phyloP scores from a whole-genome alignment of 148 eudicot genomes.

The Hydrangea macrophylla region DNA sequence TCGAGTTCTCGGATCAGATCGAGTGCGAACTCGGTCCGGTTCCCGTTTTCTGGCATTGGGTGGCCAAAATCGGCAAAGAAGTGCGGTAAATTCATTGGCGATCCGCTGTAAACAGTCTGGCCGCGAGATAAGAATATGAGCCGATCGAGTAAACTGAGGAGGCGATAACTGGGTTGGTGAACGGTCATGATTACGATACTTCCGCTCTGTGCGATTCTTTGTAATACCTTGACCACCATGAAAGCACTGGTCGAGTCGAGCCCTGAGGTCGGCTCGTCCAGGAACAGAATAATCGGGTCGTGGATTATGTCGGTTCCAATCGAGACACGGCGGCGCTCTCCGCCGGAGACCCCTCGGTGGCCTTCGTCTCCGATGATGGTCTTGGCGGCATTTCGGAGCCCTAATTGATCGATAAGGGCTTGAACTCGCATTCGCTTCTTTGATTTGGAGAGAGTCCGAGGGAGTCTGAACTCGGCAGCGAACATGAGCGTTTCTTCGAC shows the following conservation, averaged over 20 bases:
- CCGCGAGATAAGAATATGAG: slow-evolving; percentile 70
- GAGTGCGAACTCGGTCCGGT: slow-evolving; percentile 72
- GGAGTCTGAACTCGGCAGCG: slow-evolving; percentile 79
- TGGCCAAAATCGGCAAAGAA: slow-evolving; percentile 68
- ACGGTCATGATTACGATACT: slow-evolving; percentile 82
- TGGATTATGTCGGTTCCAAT: slow-evolving; percentile 87
- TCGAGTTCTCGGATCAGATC: slow-evolving; percentile 81
- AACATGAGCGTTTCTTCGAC: slow-evolving; percentile 85
- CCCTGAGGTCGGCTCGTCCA: slow-evolving; percentile 92
- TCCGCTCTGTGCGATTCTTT: slow-evolving; percentile 80
- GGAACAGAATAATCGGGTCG: slow-evolving; percentile 75
- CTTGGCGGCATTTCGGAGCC: slow-evolving; percentile 70
- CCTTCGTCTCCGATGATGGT: slow-evolving; percentile 93
- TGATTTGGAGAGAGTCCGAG: slow-evolving; percentile 55
- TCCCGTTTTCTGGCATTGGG: slow-evolving; percentile 79
- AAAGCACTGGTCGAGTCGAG: slow-evolving; percentile 83
- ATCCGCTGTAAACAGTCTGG: slow-evolving; percentile 70
- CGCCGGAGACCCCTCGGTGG: slow-evolving; percentile 93
- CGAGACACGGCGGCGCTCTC: slow-evolving; percentile 77
- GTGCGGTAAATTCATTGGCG: slow-evolving; percentile 43
- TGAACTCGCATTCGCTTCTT: slow-evolving; percentile 70
- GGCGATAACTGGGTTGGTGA: slow-evolving; percentile 83
- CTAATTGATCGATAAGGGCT: slow-evolving; percentile 75
- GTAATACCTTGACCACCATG: slow-evolving; percentile 81
- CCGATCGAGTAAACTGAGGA: slow-evolving; percentile 64